Percentiles rank a stretch among this genome's conserved stretches.
These are phyloP conservation scores for Fusarium tjaetaba DNA, from an alignment of 2,329 filamentous ascomycete species.

Conservation along the genomic window DNA sequence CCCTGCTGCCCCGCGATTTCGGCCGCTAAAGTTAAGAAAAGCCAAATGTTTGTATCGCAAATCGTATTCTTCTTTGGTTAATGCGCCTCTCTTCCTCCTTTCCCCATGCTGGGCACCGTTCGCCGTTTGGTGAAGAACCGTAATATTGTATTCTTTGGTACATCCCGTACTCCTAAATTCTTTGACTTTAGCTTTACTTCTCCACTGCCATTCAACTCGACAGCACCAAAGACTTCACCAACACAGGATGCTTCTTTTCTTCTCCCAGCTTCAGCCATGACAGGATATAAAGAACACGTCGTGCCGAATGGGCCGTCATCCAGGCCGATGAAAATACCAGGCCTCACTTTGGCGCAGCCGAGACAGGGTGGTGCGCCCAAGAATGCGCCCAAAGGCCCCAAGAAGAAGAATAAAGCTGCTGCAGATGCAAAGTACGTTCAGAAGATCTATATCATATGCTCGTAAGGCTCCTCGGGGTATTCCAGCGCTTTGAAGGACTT, in stretches of 20 bases:
- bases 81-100: neutral
- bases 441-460: neutral
- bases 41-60: conserved; percentile 3
- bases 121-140: neutral
- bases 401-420: neutral
- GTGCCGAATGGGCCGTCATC: neutral
- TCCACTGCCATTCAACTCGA: neutral
- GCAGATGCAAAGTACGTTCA: neutral
- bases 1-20: conserved; percentile 13
- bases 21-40: conserved; percentile 9
- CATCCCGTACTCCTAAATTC: neutral
- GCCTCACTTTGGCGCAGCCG: conserved; percentile 27
- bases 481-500: neutral
- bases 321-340: conserved; percentile 22
- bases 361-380: neutral
- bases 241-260: conserved; percentile 23
- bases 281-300: conserved; percentile 1
- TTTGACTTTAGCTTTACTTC: neutral
- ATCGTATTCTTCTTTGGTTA: neutral
- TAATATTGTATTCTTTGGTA: neutral
- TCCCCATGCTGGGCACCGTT: conserved; percentile 18
- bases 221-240: neutral
- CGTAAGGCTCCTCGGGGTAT: neutral
- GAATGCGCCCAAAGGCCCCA: conserved; percentile 1
- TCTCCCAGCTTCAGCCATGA: conserved; percentile 13